Evolutionary conservation across 371 early-diverging fungal species (phyloP).

Genomic region (Basidiobolus meristosporus): DNA sequence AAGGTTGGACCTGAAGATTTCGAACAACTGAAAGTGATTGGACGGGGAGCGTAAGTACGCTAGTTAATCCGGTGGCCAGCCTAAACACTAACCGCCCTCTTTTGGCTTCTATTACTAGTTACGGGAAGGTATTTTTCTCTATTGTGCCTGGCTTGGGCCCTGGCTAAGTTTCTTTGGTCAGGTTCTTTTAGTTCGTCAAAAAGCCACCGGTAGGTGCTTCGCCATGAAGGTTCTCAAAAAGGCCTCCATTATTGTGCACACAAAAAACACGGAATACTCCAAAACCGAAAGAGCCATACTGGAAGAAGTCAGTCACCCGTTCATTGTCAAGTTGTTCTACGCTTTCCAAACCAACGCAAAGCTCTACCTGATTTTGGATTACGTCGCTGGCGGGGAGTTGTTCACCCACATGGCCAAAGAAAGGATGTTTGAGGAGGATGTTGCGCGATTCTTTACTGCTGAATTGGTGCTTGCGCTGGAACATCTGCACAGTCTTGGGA

Average conservation of each 20-base stretch:
- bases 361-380: slow-evolving; percentile 51
- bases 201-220: slow-evolving; percentile 49
- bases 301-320: slow-evolving; percentile 22
- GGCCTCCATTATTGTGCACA: no score
- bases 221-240: slow-evolving; percentile 75
- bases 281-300: slow-evolving; percentile 43
- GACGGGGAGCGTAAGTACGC: slow-evolving; percentile 52
- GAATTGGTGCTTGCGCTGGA: slow-evolving; percentile 44
- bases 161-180: slow-evolving; percentile 66
- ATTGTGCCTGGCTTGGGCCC: no score
- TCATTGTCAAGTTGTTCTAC: slow-evolving; percentile 41
- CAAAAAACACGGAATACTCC: no score
- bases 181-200: slow-evolving; percentile 58
- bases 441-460: slow-evolving; percentile 38
- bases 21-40: slow-evolving; percentile 19
- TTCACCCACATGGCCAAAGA: slow-evolving; percentile 39
- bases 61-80: no score
- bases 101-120: no score
- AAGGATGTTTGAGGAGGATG: slow-evolving; percentile 23
- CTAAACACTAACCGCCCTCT: no score
- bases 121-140: no score
- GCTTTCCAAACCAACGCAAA: slow-evolving; percentile 41
- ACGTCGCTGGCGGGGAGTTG: slow-evolving; percentile 55
- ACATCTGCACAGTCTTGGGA: slow-evolving; percentile 35
- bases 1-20: neutral